A percentile compares a stretch with the other conserved stretches of the same genome.
phyloP scores from a whole-genome alignment of 441 rosid species.

The Kokia cookei region DNA sequence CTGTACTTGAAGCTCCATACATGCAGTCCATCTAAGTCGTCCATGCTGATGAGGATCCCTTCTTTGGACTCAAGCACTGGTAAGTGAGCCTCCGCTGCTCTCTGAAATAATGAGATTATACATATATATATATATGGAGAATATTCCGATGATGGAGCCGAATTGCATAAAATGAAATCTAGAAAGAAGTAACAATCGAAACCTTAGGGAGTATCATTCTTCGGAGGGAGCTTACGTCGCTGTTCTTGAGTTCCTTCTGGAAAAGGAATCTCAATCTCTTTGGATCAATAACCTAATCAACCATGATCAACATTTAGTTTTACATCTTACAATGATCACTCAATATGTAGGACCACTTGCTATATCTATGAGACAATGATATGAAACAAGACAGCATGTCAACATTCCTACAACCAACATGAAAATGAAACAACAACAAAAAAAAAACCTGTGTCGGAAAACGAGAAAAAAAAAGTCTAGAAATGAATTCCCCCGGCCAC shows the following conservation, averaged over 20 bases:
- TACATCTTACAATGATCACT: neutral
- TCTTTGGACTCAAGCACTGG: slow-evolving; percentile 78
- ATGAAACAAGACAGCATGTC: neutral
- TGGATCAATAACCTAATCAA: slow-evolving; percentile 56
- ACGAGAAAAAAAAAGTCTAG: neutral
- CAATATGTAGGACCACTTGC: neutral
- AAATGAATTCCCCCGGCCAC: neutral
- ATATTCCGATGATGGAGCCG: neutral
- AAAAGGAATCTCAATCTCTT: slow-evolving; percentile 70
- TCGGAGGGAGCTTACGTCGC: slow-evolving; percentile 87
- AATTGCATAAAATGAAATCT: neutral
- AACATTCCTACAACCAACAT: neutral
- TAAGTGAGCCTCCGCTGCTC: slow-evolving; percentile 87
- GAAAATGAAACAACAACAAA: neutral
- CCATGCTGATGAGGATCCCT: slow-evolving; percentile 74
- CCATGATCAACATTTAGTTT: neutral
- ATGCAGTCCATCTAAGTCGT: slow-evolving; percentile 75
- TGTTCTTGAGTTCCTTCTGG: slow-evolving; percentile 91
- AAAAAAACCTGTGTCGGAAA: neutral
- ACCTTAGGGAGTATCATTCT: slow-evolving; percentile 98
- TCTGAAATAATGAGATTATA: slow-evolving; percentile 31
- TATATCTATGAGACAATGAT: neutral
- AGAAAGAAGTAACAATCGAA: neutral
- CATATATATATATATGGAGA: neutral
- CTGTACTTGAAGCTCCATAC: slow-evolving; percentile 94